phyloP scores from a whole-genome alignment of 2,329 filamentous ascomycete species.

The Xylaria sp. region DNA sequence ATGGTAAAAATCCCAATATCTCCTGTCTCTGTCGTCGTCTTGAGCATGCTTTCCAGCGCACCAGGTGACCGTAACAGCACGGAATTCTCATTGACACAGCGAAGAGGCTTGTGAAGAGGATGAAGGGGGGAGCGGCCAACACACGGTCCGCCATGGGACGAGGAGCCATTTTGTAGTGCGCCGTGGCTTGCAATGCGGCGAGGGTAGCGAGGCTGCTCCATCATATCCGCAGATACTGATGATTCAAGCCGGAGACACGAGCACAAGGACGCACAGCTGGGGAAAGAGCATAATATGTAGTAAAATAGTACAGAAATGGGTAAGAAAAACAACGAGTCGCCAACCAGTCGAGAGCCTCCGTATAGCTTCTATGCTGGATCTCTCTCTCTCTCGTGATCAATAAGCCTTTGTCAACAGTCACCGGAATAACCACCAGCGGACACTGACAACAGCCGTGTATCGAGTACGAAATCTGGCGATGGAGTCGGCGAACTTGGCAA shows the following conservation, averaged over 20 bases:
- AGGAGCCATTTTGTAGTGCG: constrained; percentile 29
- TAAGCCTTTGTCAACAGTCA: constrained; percentile 13
- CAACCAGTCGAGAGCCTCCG: constrained; percentile 9
- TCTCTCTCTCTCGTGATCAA: constrained; percentile 8
- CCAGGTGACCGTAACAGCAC: constrained; percentile 44
- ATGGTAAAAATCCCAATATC: constrained; percentile 59
- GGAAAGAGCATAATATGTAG: constrained; percentile 23
- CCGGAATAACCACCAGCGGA: constrained; percentile 15
- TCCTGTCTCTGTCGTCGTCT: constrained; percentile 61
- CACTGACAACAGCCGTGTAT: constrained; percentile 14
- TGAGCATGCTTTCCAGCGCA: constrained; percentile 59
- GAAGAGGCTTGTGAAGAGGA: constrained; percentile 38
- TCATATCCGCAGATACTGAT: constrained; percentile 17
- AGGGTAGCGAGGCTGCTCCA: constrained; percentile 30
- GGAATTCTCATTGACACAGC: constrained; percentile 40
- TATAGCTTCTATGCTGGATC: constrained; percentile 2
- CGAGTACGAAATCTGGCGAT: constrained; percentile 14
- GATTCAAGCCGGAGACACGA: constrained; percentile 9
- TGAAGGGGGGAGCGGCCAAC: constrained; percentile 21
- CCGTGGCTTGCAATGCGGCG: constrained; percentile 32
- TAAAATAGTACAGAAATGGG: constrained; percentile 25
- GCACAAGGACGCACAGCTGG: constrained; percentile 5
- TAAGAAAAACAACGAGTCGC: constrained; percentile 20
- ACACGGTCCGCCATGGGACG: constrained; percentile 21
- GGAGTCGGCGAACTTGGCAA: background rate